Conservation (phyloP, 352 stramenopile species). For the Phytophthora fragariae region DNA sequence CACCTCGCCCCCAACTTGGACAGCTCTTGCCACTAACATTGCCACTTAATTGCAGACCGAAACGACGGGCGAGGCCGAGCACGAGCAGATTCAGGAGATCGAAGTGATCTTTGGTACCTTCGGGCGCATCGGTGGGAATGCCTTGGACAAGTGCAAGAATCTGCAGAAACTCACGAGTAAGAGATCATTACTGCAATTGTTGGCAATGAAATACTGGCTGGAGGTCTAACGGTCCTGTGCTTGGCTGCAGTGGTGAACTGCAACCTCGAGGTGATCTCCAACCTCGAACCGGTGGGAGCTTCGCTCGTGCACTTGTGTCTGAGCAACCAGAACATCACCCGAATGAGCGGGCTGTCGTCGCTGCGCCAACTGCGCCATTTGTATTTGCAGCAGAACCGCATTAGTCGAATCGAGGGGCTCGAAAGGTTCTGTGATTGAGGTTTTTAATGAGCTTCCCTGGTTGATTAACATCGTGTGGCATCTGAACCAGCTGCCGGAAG, state of each 20-base stretch:
- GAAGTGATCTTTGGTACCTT: slow-evolving; percentile 87
- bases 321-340: slow-evolving; percentile 67
- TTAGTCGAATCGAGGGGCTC: slow-evolving; percentile 81
- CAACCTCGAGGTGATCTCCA: slow-evolving; percentile 55
- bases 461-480: background rate
- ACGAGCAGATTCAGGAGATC: slow-evolving; percentile 71
- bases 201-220: background rate
- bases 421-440: slow-evolving; percentile 37
- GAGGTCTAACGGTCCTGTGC: too few relatives aligned
- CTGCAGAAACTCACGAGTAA: slow-evolving; percentile 66
- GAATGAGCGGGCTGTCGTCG: slow-evolving; percentile 58
- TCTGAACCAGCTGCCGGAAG: slow-evolving; percentile 51
- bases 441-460: background rate
- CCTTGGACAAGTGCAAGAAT: slow-evolving; percentile 57
- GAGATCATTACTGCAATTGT: background rate
- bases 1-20: background rate
- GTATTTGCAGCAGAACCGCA: slow-evolving; percentile 85
- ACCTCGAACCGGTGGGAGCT: slow-evolving; percentile 56
- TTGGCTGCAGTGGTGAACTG: slow-evolving; percentile 75
- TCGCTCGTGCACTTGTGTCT: slow-evolving; percentile 86
- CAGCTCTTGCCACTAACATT: background rate
- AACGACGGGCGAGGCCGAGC: slow-evolving; percentile 64
- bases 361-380: slow-evolving; percentile 74
- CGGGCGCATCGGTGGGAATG: slow-evolving; percentile 49
- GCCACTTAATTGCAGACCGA: slow-evolving; percentile 48